phyloP scores from a whole-genome alignment of 1,139 yeast genomes.

The Blastobotrys serpentis region DNA sequence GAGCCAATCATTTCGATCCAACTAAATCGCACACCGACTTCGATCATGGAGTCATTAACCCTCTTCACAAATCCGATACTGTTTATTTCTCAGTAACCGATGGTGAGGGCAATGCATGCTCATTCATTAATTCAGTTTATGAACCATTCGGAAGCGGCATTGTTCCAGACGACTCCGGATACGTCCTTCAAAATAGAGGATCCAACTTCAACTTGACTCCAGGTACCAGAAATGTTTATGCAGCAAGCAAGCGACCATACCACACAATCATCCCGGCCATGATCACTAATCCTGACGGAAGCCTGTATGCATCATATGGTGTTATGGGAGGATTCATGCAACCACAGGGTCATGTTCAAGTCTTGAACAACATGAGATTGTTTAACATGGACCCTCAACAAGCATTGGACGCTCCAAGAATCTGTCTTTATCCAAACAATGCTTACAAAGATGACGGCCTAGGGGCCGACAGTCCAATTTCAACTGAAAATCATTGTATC shows the following conservation, averaged over 20 bases:
- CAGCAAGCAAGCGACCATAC: slow-evolving; percentile 72
- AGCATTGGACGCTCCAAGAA: slow-evolving; percentile 73
- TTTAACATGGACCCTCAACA: slow-evolving; percentile 72
- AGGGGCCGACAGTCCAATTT: slow-evolving; percentile 68
- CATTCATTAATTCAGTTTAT: slow-evolving; percentile 76
- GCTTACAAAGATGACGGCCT: slow-evolving; percentile 51
- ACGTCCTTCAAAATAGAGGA: slow-evolving; percentile 74
- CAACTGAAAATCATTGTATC: slow-evolving; percentile 50
- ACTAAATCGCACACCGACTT: slow-evolving; percentile 45
- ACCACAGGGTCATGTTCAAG: slow-evolving; percentile 84
- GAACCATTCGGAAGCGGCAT: slow-evolving; percentile 73
- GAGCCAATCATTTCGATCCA: slow-evolving; percentile 50
- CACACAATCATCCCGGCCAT: slow-evolving; percentile 85
- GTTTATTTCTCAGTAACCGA: slow-evolving; percentile 74
- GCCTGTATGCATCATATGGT: slow-evolving; percentile 68
- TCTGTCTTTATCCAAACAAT: slow-evolving; percentile 57
- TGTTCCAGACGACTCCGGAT: slow-evolving; percentile 65
- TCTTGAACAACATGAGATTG: slow-evolving; percentile 60
- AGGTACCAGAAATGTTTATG: slow-evolving; percentile 59
- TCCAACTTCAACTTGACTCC: slow-evolving; percentile 66
- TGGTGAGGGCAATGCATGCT: slow-evolving; percentile 73
- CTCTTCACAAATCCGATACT: slow-evolving; percentile 68
- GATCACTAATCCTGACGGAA: slow-evolving; percentile 49
- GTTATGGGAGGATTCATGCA: slow-evolving; percentile 91
- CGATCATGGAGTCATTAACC: slow-evolving; percentile 59